Conservation (phyloP, 2,329 filamentous ascomycete genomes). For the Sporothrix brunneoviolacea region DNA sequence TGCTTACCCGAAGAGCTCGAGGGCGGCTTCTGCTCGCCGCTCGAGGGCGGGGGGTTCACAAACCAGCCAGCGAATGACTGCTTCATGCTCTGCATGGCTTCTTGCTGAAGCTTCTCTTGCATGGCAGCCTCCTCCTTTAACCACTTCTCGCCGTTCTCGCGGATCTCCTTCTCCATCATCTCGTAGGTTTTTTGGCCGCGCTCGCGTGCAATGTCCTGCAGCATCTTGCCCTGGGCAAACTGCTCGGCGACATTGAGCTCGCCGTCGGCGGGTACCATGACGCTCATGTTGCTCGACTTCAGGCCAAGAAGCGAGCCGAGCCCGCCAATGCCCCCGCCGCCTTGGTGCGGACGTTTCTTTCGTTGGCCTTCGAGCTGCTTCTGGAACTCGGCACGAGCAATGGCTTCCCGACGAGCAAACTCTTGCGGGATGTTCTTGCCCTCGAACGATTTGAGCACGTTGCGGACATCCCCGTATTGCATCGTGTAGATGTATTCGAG, state of each 20-base stretch:
- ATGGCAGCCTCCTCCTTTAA: constrained; percentile 85
- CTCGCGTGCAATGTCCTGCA: constrained; percentile 90
- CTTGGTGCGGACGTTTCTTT: constrained; percentile 50
- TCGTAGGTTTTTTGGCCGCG: constrained; percentile 87
- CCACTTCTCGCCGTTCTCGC: constrained; percentile 91
- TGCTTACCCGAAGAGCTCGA: no score
- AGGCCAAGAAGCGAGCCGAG: constrained; percentile 70
- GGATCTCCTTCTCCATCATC: constrained; percentile 80
- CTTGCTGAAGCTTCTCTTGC: constrained; percentile 83
- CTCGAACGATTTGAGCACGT: constrained; percentile 80
- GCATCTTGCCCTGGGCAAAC: constrained; percentile 89
- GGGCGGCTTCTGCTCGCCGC: background rate
- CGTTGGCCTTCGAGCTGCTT: constrained; percentile 66
- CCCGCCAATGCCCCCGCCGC: constrained; percentile 54
- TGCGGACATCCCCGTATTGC: constrained; percentile 80
- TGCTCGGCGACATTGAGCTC: constrained; percentile 68
- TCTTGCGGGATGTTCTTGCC: constrained; percentile 84
- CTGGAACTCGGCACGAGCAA: constrained; percentile 77
- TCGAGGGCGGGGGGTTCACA: constrained; percentile 9
- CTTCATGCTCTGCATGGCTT: constrained; percentile 91
- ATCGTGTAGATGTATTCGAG: constrained; percentile 95
- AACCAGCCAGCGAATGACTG: constrained; percentile 60
- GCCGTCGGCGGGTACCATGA: constrained; percentile 55
- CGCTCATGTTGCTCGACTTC: constrained; percentile 60
- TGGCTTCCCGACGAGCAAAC: constrained; percentile 81